These are phyloP conservation scores for Pulveroboletus sp. DNA, from an alignment of 768 basidiomycete species.

Conservation along the genomic window DNA sequence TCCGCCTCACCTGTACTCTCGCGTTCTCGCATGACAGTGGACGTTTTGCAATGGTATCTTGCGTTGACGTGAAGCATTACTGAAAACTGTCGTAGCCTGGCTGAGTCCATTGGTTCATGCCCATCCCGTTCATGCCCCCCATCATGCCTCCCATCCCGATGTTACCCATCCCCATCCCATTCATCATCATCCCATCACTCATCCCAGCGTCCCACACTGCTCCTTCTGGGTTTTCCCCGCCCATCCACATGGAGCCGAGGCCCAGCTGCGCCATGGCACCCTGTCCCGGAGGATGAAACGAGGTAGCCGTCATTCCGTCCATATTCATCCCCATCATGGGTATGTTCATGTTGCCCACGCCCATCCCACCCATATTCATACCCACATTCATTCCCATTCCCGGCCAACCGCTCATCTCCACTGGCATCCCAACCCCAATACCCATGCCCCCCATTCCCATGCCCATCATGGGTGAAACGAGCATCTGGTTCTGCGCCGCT, in stretches of 20 bases:
- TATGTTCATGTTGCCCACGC: slow-evolving; percentile 36
- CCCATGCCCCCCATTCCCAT: slow-evolving; percentile 41
- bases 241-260: slow-evolving; percentile 33
- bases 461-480: slow-evolving; percentile 40
- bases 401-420: slow-evolving; percentile 32
- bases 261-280: slow-evolving; percentile 22
- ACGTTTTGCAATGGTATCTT: neutral
- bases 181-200: slow-evolving; percentile 43
- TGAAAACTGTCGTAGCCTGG: slow-evolving; percentile 32
- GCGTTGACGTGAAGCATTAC: slow-evolving; percentile 4
- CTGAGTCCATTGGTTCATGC: slow-evolving; percentile 38
- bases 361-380: slow-evolving; percentile 38
- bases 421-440: slow-evolving; percentile 34
- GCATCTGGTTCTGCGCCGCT: slow-evolving; percentile 22
- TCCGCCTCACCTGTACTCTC: slow-evolving; percentile 4
- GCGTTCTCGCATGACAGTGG: slow-evolving; percentile 1
- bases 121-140: slow-evolving; percentile 34
- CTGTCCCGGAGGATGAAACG: slow-evolving; percentile 21
- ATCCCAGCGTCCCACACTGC: slow-evolving; percentile 37
- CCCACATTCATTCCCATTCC: slow-evolving; percentile 37
- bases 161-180: slow-evolving; percentile 33
- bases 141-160: slow-evolving; percentile 32
- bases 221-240: slow-evolving; percentile 27
- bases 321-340: slow-evolving; percentile 40
- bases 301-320: slow-evolving; percentile 26